Base-by-base conservation (phyloP, 2,329 filamentous ascomycete species). In the Colletotrichum liaoningense region DNA sequence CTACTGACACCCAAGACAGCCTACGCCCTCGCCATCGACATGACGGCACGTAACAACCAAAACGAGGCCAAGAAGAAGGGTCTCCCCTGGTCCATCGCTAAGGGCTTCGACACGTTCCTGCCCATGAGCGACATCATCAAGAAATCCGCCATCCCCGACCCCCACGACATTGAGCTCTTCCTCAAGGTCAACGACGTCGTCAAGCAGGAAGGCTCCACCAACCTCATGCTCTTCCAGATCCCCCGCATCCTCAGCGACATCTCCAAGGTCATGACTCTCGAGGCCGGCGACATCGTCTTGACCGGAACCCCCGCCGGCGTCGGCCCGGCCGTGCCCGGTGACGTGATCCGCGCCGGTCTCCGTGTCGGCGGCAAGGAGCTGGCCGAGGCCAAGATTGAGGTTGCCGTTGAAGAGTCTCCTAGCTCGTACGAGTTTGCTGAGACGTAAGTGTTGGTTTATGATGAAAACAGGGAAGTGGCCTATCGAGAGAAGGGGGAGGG, bases 281-380 rank as follows among this genome's bases (percentile, higher is more conserved):
- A 97, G 83, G 91, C 93, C 79, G 97, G 96, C 62, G 97, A 99
- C 83, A 92, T 99, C 79, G 91, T 99, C 62, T 86, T 99, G 78
- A 99, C 97, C n/a, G 97, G 97, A 22, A 99, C 97, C 63, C 97
- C 97, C 63, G 98, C 98, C 85, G 97, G 97, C 14, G 97, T 99
- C 1, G 97, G 97, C 1, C 88, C 92, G 24, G 95, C 98, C 1
- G 90, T 92, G 73, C 91, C 94, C 1, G 97, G 97, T 2, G 95
- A 99, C 84, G 87, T 96, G 38, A 94, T 99, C 89, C 92, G 89
- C 75, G 95, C 94, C 30, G 95, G 95, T 4, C 87, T 98, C 77
- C 92, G 90, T 80, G 91, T 98, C 35, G 87, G 89, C 70, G 95
- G 95, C 49, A 92, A 93, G 86, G 95, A 97, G 85, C 84, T 98